Conservation (phyloP, 164 flowering plant genomes). For the Berberis thunbergii region DNA sequence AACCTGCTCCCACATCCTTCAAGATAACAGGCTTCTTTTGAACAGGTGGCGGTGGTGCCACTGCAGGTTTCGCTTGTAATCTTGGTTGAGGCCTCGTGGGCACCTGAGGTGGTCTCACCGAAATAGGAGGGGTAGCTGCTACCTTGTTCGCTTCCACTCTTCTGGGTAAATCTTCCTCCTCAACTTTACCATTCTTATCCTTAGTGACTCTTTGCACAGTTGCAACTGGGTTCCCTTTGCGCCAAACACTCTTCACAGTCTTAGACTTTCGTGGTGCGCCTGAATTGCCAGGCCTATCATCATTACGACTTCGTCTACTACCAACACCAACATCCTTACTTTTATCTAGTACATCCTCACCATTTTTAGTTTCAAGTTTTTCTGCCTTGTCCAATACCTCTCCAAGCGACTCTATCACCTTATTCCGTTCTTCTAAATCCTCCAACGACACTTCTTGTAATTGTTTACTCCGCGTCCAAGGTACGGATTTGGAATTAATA, state of each 20-base stretch:
- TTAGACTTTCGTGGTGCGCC: conserved; percentile 26
- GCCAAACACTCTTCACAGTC: conserved; percentile 80
- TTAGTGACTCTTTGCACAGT: conserved; percentile 32
- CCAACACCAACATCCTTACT: conserved; percentile 18
- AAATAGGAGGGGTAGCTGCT: conserved; percentile 15
- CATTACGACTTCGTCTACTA: conserved; percentile 20
- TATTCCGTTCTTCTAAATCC: conserved; percentile 42
- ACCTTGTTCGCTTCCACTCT: conserved; percentile 16
- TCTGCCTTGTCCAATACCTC: conserved; percentile 92
- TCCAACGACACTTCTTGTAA: conserved; percentile 14
- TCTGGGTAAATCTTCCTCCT: neutral
- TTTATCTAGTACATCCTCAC: neutral
- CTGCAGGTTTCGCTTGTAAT: conserved; percentile 58
- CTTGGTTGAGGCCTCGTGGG: conserved; percentile 48
- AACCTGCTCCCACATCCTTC: conserved; percentile 63
- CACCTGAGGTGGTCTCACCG: conserved; percentile 37
- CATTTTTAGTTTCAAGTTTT: conserved; percentile 42
- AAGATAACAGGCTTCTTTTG: conserved; percentile 54
- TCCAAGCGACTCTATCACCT: conserved; percentile 71
- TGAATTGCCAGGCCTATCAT: conserved; percentile 20
- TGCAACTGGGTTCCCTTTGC: conserved; percentile 71
- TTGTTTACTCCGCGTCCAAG: conserved; percentile 22
- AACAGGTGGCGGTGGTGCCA: conserved; percentile 39
- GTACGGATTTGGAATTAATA: conserved; percentile 11
- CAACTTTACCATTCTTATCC: conserved; percentile 14